Conservation (phyloP, 2,329 filamentous ascomycete genomes). For the Colletotrichum melonis region DNA sequence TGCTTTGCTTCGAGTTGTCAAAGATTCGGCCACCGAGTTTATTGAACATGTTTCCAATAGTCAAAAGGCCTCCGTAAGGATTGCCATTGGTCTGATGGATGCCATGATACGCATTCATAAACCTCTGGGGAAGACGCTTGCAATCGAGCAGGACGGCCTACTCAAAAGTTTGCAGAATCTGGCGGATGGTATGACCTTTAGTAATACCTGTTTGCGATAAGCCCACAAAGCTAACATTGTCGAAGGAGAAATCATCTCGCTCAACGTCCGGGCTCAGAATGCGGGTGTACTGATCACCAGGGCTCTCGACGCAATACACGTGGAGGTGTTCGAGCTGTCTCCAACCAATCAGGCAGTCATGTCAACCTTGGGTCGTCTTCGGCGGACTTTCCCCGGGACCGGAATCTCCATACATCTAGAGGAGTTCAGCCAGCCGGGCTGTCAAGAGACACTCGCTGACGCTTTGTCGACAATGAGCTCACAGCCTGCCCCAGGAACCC, state of each 20-base stretch:
- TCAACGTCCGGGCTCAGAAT: conserved; percentile 48
- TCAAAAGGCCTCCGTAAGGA: neutral
- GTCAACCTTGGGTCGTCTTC: conserved; percentile 43
- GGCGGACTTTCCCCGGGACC: conserved; percentile 42
- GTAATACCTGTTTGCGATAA: neutral
- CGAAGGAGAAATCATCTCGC: conserved; percentile 38
- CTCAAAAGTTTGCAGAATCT: neutral
- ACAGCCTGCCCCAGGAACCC: conserved; percentile 38
- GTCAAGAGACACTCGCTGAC: conserved; percentile 38
- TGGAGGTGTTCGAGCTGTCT: conserved; percentile 49
- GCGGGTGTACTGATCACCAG: conserved; percentile 46
- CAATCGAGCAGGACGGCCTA: neutral
- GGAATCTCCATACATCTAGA: conserved; percentile 38
- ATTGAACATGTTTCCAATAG: neutral
- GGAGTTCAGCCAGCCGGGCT: conserved; percentile 29
- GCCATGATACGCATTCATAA: neutral
- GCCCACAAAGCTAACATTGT: neutral
- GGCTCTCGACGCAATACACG: conserved; percentile 30
- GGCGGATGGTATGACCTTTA: neutral
- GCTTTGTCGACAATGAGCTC: conserved; percentile 44
- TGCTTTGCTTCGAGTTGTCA: neutral
- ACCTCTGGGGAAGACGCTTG: neutral
- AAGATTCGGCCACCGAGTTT: neutral
- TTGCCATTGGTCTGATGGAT: neutral
- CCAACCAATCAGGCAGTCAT: conserved; percentile 42